phyloP scores from a whole-genome alignment of 2,329 filamentous ascomycete species.

The Arthrobotrys pseudoclavata region DNA sequence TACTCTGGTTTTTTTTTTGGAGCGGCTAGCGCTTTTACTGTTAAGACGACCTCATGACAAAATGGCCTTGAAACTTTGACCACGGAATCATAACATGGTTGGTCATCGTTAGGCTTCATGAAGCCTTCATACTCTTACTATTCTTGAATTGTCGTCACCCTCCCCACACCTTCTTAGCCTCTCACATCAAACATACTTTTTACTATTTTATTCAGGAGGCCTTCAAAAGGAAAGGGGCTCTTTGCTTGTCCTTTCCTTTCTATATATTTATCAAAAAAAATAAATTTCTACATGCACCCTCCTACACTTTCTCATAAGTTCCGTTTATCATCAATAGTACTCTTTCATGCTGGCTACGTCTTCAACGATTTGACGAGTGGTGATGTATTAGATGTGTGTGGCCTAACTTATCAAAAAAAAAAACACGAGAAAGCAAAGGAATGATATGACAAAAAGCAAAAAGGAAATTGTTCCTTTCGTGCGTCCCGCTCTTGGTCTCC shows the following conservation, averaged over 20 bases:
- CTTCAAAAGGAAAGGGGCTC: too few species aligned
- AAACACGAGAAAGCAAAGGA: not conserved
- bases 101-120: constrained; percentile 11
- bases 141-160: not conserved
- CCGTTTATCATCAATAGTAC: not conserved
- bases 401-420: not conserved
- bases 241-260: not conserved
- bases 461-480: not conserved
- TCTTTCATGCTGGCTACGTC: not conserved
- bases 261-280: not conserved
- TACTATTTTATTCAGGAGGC: not conserved
- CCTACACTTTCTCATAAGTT: not conserved
- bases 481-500: not conserved
- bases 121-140: not conserved
- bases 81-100: constrained; percentile 20
- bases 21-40: constrained; percentile 3
- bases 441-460: not conserved
- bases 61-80: constrained; percentile 1
- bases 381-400: not conserved
- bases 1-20: not conserved
- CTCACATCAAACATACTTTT: not conserved
- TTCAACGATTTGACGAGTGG: constrained; percentile 3
- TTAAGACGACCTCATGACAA: not conserved
- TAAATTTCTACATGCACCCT: not conserved
- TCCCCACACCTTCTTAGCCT: not conserved